A percentile compares a stretch with the other conserved stretches of the same genome.
Conservation (phyloP, 345 rosid species). For the Cochlearia excelsa region DNA sequence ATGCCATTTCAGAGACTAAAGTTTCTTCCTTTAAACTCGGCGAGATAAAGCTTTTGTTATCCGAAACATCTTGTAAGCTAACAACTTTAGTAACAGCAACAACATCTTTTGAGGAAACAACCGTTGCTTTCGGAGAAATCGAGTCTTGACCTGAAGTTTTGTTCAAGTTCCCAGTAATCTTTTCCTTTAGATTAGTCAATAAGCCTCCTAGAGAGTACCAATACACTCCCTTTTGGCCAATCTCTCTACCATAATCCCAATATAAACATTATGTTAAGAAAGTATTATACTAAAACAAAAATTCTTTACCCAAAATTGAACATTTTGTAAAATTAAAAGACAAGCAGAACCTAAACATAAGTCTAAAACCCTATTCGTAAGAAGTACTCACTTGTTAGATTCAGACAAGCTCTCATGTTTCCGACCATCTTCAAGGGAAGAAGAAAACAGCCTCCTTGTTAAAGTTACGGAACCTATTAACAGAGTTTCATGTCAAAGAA, state of each 20-base stretch:
- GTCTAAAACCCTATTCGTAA: not conserved
- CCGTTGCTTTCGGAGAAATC: conserved; percentile 1
- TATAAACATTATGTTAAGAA: not conserved
- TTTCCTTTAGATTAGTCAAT: conserved; percentile 28
- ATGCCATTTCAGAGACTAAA: too few species aligned
- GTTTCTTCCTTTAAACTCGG: conserved; percentile 6
- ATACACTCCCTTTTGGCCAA: conserved; percentile 12
- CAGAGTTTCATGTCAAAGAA: not conserved
- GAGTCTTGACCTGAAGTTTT: conserved; percentile 23
- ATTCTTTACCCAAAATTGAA: not conserved
- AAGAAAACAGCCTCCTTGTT: conserved; percentile 30
- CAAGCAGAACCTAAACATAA: not conserved
- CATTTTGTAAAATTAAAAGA: too few species aligned
- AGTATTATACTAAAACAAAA: not conserved
- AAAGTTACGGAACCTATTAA: conserved; percentile 30
- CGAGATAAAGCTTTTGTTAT: not conserved
- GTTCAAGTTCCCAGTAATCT: conserved; percentile 25
- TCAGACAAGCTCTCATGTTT: conserved; percentile 1
- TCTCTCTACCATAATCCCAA: conserved; percentile 18
- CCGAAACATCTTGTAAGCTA: conserved; percentile 1
- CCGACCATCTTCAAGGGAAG: conserved; percentile 18
- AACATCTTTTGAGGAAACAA: conserved; percentile 14
- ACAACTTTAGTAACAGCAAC: conserved; percentile 3
- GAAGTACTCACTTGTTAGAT: conserved; percentile 15
- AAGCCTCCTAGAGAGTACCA: conserved; percentile 34